Evolutionary conservation across 108 stramenopile species (phyloP).

Genomic region (Cyclotella atomus): DNA sequence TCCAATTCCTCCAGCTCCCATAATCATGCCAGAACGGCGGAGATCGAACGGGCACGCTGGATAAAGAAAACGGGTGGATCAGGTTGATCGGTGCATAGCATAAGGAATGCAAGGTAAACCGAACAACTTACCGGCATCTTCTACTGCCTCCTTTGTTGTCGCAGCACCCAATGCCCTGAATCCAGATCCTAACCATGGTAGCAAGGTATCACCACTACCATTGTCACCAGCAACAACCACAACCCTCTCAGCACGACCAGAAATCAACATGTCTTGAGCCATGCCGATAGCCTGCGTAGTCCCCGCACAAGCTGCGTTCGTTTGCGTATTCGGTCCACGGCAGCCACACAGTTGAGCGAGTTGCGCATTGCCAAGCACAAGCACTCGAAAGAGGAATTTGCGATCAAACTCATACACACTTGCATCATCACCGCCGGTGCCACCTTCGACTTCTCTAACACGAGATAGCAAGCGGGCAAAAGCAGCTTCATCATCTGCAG

Average conservation of each 20-base stretch:
- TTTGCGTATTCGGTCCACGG: constrained; percentile 96
- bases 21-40: constrained; percentile 91
- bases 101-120: not conserved
- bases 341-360: constrained; percentile 95
- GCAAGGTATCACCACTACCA: constrained; percentile 88
- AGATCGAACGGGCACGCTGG: constrained; percentile 91
- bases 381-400: constrained; percentile 96
- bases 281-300: constrained; percentile 96
- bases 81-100: not conserved
- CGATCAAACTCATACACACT: constrained; percentile 91
- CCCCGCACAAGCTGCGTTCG: constrained; percentile 97
- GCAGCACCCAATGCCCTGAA: constrained; percentile 96
- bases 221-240: constrained; percentile 96
- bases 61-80: not conserved
- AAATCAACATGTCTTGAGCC: constrained; percentile 94
- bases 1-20: constrained; percentile 94
- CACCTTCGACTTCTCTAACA: constrained; percentile 62
- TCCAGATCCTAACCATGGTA: constrained; percentile 93
- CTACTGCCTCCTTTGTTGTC: constrained; percentile 69
- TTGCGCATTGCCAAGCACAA: constrained; percentile 96
- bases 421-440: constrained; percentile 36
- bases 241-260: constrained; percentile 92
- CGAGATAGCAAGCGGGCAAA: constrained; percentile 79
- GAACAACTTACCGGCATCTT: constrained; percentile 56
- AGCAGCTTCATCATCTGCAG: constrained; percentile 85